These are phyloP conservation scores for Aspergillus sp. DNA, from an alignment of 2,329 filamentous ascomycete genomes.

Conservation along the genomic window DNA sequence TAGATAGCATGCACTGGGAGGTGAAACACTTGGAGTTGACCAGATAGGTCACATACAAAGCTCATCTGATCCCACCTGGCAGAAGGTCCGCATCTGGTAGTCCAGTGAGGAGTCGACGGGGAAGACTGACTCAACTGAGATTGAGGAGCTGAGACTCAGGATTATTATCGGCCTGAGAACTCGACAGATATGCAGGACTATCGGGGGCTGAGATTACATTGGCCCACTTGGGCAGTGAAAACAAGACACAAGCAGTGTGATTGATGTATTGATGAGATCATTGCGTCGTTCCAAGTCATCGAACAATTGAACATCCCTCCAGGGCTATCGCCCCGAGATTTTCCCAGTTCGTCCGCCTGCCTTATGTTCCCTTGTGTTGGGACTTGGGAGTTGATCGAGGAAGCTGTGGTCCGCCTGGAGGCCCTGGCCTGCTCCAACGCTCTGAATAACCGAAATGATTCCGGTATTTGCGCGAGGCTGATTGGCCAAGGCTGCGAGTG, in stretches of 20 bases:
- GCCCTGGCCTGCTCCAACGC: not conserved
- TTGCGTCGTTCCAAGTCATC: not conserved
- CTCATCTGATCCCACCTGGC: not conserved
- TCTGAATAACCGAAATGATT: constrained; percentile 12
- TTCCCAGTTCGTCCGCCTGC: not conserved
- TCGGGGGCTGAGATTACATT: not conserved
- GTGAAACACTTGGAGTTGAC: not conserved
- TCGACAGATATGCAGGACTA: not conserved
- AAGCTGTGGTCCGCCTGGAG: not conserved
- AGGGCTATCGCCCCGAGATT: not conserved
- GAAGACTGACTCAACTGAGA: too few species aligned
- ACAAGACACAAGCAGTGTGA: not conserved
- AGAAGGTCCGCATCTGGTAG: not conserved
- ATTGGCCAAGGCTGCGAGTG: constrained; percentile 13
- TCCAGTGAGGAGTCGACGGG: too few species aligned
- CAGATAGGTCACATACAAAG: constrained; percentile 5
- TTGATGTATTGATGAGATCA: constrained; percentile 8
- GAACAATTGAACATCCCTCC: not conserved
- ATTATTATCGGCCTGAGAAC: not conserved
- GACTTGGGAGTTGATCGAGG: not conserved
- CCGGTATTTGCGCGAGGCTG: constrained; percentile 13
- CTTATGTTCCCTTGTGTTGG: not conserved
- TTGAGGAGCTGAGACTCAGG: not conserved
- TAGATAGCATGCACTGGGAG: not conserved
- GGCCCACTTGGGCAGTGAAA: not conserved